phyloP scores from a whole-genome alignment of 768 basidiomycete genomes.

The Amanita muscaria region DNA sequence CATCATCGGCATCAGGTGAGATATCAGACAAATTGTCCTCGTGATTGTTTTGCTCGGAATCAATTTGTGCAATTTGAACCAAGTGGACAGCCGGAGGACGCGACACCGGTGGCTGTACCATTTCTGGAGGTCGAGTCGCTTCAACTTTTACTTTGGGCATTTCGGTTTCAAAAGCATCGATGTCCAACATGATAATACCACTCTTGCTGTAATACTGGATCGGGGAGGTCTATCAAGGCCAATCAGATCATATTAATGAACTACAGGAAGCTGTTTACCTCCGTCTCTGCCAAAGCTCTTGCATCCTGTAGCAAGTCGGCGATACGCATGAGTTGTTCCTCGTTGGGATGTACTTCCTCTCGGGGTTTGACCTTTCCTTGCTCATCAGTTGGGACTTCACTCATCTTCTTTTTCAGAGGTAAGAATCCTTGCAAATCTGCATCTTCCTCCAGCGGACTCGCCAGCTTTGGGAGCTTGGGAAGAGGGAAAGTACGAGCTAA shows the following conservation, averaged over 20 bases:
- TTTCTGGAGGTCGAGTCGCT: conserved; percentile 4
- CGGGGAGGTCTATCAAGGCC: conserved; percentile 30
- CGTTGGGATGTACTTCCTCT: conserved; percentile 73
- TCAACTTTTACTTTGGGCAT: conserved; percentile 11
- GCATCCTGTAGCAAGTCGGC: conserved; percentile 76
- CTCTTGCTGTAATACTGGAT: conserved; percentile 25
- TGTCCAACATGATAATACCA: conserved; percentile 25
- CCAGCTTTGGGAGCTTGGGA: conserved; percentile 46
- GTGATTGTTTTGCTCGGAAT: not conserved
- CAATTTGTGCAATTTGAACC: not conserved
- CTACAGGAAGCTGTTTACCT: no score
- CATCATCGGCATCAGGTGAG: conserved; percentile 34
- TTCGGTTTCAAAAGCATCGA: conserved; percentile 21
- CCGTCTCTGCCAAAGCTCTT: conserved; percentile 42
- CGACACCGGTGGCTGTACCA: conserved; percentile 11
- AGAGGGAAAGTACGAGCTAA: conserved; percentile 64
- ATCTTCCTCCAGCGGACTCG: conserved; percentile 78
- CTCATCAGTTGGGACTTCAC: conserved; percentile 16
- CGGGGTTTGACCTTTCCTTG: conserved; percentile 17
- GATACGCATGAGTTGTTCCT: conserved; percentile 92
- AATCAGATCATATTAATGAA: conserved; percentile 3
- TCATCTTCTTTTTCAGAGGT: conserved; percentile 62
- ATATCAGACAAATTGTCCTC: conserved; percentile 6
- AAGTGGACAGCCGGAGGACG: conserved; percentile 15
- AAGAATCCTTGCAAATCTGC: conserved; percentile 80